Evolutionary conservation across 768 basidiomycete genomes (phyloP), one percentile per base, ranked within the genome.

Genomic region (Boletus reticuloceps): DNA sequence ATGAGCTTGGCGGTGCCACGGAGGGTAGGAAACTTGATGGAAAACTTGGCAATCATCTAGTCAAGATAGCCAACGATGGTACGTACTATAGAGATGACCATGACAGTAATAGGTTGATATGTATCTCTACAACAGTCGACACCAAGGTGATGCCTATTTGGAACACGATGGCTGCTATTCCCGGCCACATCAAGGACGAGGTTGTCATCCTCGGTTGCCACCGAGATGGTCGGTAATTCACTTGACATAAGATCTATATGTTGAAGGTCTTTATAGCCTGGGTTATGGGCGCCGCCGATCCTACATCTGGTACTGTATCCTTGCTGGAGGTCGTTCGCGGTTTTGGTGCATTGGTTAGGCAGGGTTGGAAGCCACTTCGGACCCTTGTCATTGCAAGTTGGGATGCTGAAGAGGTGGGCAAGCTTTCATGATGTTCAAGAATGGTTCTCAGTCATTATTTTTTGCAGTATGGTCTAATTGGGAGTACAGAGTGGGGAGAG

Each of bases 401-500:
- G 90, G 89, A 91, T 66, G 91, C 80, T 0, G 89, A 90, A 69
- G 79, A 84, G 75, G 80, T 79, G 51, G 22, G 69, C 55, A 16
- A 20, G 29, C 17, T 51, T 43, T 22, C 14, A 27, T 55, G 2
- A 17, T 40, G 22, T 17, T 36, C 16, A 20, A 44, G 6, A 47
- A 17, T 27, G 16, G 8, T 42, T 25, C 42, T 56, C 50, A 32
- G 22, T 34, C 44, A 34, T 32, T 50, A 25, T 22, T 32, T 22
- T n/a, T 34, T 51, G 9, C n/a, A 80, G 79, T 80, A 82, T 50
- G 90, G 89, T 25, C 78, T 93, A 40, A 68, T 91, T 37, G 95
- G 95, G 27, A 89, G 86, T 64, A 95, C 91, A 5, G 94, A 98
- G 71, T 96, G 88, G 82, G 92, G 86, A 10, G 95, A 97, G 70